Conservation (phyloP, 2,329 filamentous ascomycete species). For the Ophiosphaerella narmari region DNA sequence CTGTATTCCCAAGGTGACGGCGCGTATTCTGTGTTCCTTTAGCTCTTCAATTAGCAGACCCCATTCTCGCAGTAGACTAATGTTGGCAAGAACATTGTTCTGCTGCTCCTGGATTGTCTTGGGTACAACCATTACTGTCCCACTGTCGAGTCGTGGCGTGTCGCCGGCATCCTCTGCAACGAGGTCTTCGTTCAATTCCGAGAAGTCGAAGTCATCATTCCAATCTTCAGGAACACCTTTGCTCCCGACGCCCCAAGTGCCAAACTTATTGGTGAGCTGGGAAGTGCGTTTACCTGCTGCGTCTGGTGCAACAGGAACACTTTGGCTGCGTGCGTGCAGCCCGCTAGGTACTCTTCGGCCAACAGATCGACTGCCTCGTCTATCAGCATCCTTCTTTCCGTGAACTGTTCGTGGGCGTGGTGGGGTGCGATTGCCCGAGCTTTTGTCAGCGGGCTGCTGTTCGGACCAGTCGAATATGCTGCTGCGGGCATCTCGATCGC, state of each 20-base stretch:
- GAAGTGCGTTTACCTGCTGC: constrained; percentile 56
- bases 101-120: constrained; percentile 80
- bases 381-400: constrained; percentile 73
- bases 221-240: constrained; percentile 84
- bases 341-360: constrained; percentile 71
- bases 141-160: constrained; percentile 51
- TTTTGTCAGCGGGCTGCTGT: constrained; percentile 64
- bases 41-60: constrained; percentile 81
- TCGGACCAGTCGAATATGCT: constrained; percentile 83
- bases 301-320: constrained; percentile 74
- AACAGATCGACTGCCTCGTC: constrained; percentile 69
- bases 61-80: constrained; percentile 80
- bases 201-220: constrained; percentile 88
- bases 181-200: constrained; percentile 54
- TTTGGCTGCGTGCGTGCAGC: constrained; percentile 78
- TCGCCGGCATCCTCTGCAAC: constrained; percentile 36
- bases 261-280: constrained; percentile 70
- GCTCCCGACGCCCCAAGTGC: constrained; percentile 79
- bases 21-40: constrained; percentile 75
- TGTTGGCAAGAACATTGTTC: constrained; percentile 79
- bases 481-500: constrained; percentile 57
- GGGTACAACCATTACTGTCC: constrained; percentile 70
- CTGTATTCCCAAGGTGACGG: constrained; percentile 68
- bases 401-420: constrained; percentile 75
- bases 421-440: constrained; percentile 61